Conservation (phyloP, 768 basidiomycete species). For the Auricularia auricula-judae region DNA sequence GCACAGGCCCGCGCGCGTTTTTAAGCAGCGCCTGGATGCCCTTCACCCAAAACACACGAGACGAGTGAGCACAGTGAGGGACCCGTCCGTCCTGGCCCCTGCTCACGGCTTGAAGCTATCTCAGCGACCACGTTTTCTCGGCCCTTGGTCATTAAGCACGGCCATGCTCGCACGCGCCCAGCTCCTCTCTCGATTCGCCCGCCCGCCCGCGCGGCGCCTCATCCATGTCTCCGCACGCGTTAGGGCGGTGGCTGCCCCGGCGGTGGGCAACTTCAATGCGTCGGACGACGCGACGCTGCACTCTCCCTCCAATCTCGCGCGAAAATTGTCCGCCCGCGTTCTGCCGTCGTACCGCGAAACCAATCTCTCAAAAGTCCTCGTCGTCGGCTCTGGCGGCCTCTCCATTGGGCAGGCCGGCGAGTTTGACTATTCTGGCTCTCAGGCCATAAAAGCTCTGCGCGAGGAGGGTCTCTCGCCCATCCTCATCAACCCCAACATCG, state of each 20-base stretch:
- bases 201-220: not conserved
- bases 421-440: conserved; percentile 98
- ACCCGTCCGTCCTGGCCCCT: not conserved
- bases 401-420: conserved; percentile 98
- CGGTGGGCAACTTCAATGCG: conserved; percentile 11
- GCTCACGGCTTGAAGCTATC: not conserved
- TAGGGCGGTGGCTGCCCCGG: conserved; percentile 9
- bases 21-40: not conserved
- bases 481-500: conserved; percentile 97
- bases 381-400: conserved; percentile 92
- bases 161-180: not conserved
- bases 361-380: conserved; percentile 87
- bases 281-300: conserved; percentile 37
- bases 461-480: conserved; percentile 93
- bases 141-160: not conserved
- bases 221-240: not conserved
- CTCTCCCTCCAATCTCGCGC: conserved; percentile 89
- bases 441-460: conserved; percentile 93
- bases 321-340: conserved; percentile 87
- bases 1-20: not conserved
- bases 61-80: not conserved
- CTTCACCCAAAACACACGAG: conserved; percentile 2
- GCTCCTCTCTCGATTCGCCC: not conserved
- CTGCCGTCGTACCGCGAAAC: conserved; percentile 85
- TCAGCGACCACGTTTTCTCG: not conserved